phyloP scores from a whole-genome alignment of 2,329 filamentous ascomycete species.

The Alternaria postmessia region DNA sequence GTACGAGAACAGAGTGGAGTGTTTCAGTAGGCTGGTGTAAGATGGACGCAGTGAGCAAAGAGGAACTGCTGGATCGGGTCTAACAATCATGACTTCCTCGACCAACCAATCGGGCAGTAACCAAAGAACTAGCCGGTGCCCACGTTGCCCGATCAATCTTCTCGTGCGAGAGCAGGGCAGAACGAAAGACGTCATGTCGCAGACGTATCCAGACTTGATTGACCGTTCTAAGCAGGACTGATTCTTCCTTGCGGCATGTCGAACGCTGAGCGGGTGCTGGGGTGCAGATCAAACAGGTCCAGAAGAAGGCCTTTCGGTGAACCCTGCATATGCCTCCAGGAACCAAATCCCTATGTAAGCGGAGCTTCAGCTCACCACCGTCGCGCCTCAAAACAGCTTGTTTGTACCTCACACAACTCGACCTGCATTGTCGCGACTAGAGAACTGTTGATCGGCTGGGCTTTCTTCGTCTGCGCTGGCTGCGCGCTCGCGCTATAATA shows the following conservation, averaged over 20 bases:
- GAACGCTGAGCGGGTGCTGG: slow-evolving; percentile 6
- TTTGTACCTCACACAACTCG: slow-evolving; percentile 20
- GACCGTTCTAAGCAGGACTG: background rate
- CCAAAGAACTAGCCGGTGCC: slow-evolving; percentile 17
- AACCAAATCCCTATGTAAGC: too few species aligned
- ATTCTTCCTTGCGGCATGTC: slow-evolving; percentile 1
- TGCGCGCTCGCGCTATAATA: slow-evolving; percentile 1
- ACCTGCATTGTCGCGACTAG: slow-evolving; percentile 23
- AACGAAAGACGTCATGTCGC: slow-evolving; percentile 22
- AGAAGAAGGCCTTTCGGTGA: slow-evolving; percentile 6
- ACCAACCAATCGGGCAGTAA: slow-evolving; percentile 29
- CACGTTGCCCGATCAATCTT: slow-evolving; percentile 14
- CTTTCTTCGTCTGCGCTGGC: slow-evolving; percentile 3
- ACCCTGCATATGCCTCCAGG: slow-evolving; percentile 5
- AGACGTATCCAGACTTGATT: slow-evolving; percentile 6
- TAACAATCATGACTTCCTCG: slow-evolving; percentile 24
- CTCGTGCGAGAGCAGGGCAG: slow-evolving; percentile 12
- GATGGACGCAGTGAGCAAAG: slow-evolving; percentile 23
- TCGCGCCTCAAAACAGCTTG: slow-evolving; percentile 26
- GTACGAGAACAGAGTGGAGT: slow-evolving; percentile 27
- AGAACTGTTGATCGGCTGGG: slow-evolving; percentile 16
- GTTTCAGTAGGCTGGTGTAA: slow-evolving; percentile 27
- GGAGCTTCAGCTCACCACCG: slow-evolving; percentile 19
- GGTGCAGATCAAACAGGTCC: slow-evolving; percentile 22
- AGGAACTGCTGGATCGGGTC: slow-evolving; percentile 2